phyloP scores from a whole-genome alignment of 2,329 filamentous ascomycete species.

The Aurifilum marmelostoma region DNA sequence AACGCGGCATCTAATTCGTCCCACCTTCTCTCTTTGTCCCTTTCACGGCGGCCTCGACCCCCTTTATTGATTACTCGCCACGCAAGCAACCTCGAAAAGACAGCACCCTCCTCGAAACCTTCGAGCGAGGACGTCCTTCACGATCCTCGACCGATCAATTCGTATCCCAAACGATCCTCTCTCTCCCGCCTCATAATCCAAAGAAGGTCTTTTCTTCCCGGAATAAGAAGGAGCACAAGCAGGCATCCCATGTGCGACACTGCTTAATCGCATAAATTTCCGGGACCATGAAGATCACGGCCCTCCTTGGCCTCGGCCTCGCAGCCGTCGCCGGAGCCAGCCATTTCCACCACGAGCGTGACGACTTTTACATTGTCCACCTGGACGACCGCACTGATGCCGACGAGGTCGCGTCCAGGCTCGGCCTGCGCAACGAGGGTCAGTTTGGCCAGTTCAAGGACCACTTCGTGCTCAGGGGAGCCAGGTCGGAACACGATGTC shows the following conservation, averaged over 20 bases:
- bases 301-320: slow-evolving; percentile 53
- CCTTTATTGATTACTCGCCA: background rate
- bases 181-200: background rate
- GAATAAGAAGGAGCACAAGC: background rate
- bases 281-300: slow-evolving; percentile 51
- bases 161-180: background rate
- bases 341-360: slow-evolving; percentile 67
- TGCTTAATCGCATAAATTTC: background rate
- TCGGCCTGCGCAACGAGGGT: slow-evolving; percentile 82
- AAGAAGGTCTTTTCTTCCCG: background rate
- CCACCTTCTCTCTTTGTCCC: slow-evolving; percentile 13
- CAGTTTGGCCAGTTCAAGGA: slow-evolving; percentile 74
- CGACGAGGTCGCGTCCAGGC: slow-evolving; percentile 66
- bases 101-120: background rate
- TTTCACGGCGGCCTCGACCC: background rate
- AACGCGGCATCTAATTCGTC: background rate
- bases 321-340: slow-evolving; percentile 53
- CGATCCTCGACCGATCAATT: background rate
- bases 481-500: slow-evolving; percentile 63
- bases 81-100: background rate
- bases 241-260: slow-evolving; percentile 14
- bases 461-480: slow-evolving; percentile 85
- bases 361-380: slow-evolving; percentile 96
- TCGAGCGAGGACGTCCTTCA: background rate
- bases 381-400: slow-evolving; percentile 70